Evolutionary conservation across 1,284 basidiomycete species (phyloP), one percentile per base, ranked within the genome.

Genomic region (Trametes pubescens): DNA sequence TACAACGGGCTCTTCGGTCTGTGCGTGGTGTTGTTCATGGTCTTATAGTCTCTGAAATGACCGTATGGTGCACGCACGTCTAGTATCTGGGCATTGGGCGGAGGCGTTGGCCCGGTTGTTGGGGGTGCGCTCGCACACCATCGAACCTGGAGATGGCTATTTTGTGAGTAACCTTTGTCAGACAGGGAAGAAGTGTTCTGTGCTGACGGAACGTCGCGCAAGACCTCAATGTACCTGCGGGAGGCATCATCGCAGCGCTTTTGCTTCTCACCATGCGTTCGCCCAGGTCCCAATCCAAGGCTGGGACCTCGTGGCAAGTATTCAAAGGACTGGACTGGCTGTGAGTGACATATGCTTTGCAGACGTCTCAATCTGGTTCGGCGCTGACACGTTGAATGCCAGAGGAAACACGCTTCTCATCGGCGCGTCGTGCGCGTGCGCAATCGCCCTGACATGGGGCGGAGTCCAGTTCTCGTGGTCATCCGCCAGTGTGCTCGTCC

Each of bases 321-420:
- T 26, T 53, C 35, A 24, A 65, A 61, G 8, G 71, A 76, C 32
- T 65, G 10, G 79, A 81, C 57, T 79, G 76, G 75, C 59, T 76
- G 79, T 79, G 61, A 40, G 77, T 47, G 8, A 4, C 14, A 9
- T 43, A n/a, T 2, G 70, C 21, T 14, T 22, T 22, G 5, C 35
- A 24, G 4, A 21, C 24, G 4, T 9, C 4, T 32, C 16, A n/a
- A 29, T 13, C 8, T 3, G 16, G 22, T 1, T 21, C 8, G 32
- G n/a, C 1, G 22, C 18, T 51, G 10, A 51, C 10, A 7, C 18
- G 10, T 32, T 11, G 21, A 8, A n/a, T 48, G 24, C 2, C 38
- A 67, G 65, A 7, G 65, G 65, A 2, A 64, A 67, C 32, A 43
- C 22, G 7, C 16, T 67, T 0, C 37, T 67, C 8, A 59, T 67